Base-by-base conservation (phyloP, 306 rosid species). In the Citrullus mucosospermus region DNA sequence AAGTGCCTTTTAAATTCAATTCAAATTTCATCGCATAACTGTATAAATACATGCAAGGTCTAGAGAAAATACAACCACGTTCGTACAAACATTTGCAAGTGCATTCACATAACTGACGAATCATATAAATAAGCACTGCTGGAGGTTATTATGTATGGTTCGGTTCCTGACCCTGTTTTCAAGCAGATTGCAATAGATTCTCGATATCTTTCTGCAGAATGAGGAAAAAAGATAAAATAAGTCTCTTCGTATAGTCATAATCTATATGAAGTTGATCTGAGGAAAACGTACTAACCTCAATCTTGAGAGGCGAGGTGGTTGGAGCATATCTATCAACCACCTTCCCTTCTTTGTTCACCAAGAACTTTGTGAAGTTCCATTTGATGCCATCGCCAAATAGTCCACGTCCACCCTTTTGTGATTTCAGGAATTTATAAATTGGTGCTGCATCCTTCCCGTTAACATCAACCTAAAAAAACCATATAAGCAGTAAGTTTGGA, bases 281-380 rank as follows among this genome's bases (percentile, higher is more conserved):
- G 78, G 30, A 75, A 56, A 38, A 18, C 15, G 28, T 76, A 76
- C 88, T 63, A 76, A 93, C 98, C 98, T 93, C 92, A 53, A 93
- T 88, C 85, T 93, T 89, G 58, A 86, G 81, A 82, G 98, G 97
- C 46, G 96, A 51, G 18, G 98, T 91, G 78, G 90, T 90, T 13
- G 96, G 98, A 81, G 97, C 97, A 86, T 88, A 93, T 91, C 98
- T 85, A 20, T 87, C 89, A 55, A 91, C 97, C 63, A 93, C 96
- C 81, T 90, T 85, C 73, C 98, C 97, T 78, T 91, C 90, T 89
- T 90, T 93, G 87, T 84, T 87, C 9, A 90, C 87, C 43, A 93
- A 82, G 89, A 93, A 91, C 89, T 93, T 93, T 20, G 98, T 88
- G 88, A 93, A 93, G 92, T 91, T 93, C 98, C 98, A 93, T 80